Evolutionary conservation across 1,284 basidiomycete genomes (phyloP).

Genomic region (Puccinia polysora): DNA sequence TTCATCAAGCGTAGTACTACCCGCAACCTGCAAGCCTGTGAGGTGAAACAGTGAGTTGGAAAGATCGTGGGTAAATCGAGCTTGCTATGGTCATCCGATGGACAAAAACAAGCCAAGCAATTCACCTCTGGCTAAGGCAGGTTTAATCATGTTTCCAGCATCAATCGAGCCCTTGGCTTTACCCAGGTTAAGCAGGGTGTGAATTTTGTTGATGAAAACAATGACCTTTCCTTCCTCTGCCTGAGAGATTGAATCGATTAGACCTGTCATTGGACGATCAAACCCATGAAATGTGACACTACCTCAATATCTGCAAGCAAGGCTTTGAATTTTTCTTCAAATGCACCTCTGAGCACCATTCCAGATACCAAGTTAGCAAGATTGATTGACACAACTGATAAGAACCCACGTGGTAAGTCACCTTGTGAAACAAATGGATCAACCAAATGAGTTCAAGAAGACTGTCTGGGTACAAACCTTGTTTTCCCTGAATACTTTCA

Average conservation of each 20-base stretch:
- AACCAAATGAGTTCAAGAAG: conserved; percentile 60
- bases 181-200: conserved; percentile 73
- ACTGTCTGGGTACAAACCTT: conserved; percentile 57
- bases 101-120: neutral
- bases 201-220: conserved; percentile 87
- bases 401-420: conserved; percentile 41
- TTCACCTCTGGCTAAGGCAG: conserved; percentile 50
- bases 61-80: neutral
- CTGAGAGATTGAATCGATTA: conserved; percentile 52
- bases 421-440: conserved; percentile 73
- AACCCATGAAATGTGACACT: too few relatives aligned
- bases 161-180: conserved; percentile 88
- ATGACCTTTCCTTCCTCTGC: conserved; percentile 57
- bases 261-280: too few relatives aligned
- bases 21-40: conserved; percentile 75
- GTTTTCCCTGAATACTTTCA: conserved; percentile 53
- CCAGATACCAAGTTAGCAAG: conserved; percentile 76
- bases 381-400: conserved; percentile 61
- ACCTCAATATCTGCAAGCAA: conserved; percentile 81
- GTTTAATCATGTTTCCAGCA: conserved; percentile 85
- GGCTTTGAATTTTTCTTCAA: conserved; percentile 86
- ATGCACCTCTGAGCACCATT: conserved; percentile 80
- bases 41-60: conserved; percentile 60
- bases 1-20: conserved; percentile 78
- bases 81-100: neutral